phyloP scores from a whole-genome alignment of 495 filamentous ascomycete species.

The Pseudoneurospora amorphoporcata region DNA sequence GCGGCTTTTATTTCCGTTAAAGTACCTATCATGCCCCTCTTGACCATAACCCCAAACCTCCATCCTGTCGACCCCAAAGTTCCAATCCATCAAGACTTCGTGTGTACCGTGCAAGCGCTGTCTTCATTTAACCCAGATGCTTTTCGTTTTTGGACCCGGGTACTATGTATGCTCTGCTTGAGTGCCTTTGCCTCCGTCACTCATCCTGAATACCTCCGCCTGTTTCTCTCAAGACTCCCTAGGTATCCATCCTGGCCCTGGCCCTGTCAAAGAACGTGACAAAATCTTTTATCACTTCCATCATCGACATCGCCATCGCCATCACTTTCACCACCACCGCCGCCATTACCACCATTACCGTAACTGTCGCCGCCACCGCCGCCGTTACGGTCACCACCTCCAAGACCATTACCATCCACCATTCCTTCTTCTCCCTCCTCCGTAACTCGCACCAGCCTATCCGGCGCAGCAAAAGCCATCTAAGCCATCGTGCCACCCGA shows the following conservation, averaged over 20 bases:
- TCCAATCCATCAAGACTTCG: too few relatives aligned
- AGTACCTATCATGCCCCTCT: too few relatives aligned
- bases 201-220: not conserved
- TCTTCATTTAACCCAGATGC: too few relatives aligned
- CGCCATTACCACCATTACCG: not conserved
- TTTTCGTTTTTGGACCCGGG: too few relatives aligned
- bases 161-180: too few relatives aligned
- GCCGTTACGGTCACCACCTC: not conserved
- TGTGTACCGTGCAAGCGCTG: too few relatives aligned
- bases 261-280: not conserved
- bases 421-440: not conserved
- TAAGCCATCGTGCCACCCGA: not conserved
- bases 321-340: not conserved
- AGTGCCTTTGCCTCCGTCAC: not conserved
- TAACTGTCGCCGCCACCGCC: not conserved
- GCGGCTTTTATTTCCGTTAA: too few relatives aligned
- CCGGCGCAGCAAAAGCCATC: not conserved
- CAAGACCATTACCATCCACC: not conserved
- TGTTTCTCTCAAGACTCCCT: not conserved
- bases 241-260: not conserved
- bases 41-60: too few relatives aligned
- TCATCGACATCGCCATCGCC: too few relatives aligned
- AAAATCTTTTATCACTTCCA: not conserved
- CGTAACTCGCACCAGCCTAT: not conserved
- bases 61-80: too few relatives aligned